Evolutionary conservation across 176 grass and related monocot genomes (phyloP).

Genomic region (Hordeum vulgare): MorexV3_pseudomolecules_assembly NC_058520.1:339313070-339313569

Average conservation of each 20-base stretch:
- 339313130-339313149: background rate
- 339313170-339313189: slow-evolving; percentile 78
- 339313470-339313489: background rate
- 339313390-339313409: slow-evolving; percentile 15
- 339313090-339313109: background rate
- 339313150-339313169: slow-evolving; percentile 81
- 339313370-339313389: slow-evolving; percentile 64
- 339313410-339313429: background rate
- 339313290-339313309: slow-evolving; percentile 14
- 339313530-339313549: background rate
- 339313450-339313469: background rate
- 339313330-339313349: slow-evolving; percentile 40
- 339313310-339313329: slow-evolving; percentile 56
- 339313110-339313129: background rate
- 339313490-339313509: background rate
- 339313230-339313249: slow-evolving; percentile 39
- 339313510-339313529: background rate
- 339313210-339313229: slow-evolving; percentile 61
- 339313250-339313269: slow-evolving; percentile 41
- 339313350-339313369: slow-evolving; percentile 25
- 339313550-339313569: background rate
- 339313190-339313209: slow-evolving; percentile 77
- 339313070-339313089: background rate
- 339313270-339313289: slow-evolving; percentile 21
- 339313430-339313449: background rate